These are phyloP conservation scores for Flaveria bidentis DNA, from an alignment of 129 eudicot species.

Conservation along the genomic window DNA sequence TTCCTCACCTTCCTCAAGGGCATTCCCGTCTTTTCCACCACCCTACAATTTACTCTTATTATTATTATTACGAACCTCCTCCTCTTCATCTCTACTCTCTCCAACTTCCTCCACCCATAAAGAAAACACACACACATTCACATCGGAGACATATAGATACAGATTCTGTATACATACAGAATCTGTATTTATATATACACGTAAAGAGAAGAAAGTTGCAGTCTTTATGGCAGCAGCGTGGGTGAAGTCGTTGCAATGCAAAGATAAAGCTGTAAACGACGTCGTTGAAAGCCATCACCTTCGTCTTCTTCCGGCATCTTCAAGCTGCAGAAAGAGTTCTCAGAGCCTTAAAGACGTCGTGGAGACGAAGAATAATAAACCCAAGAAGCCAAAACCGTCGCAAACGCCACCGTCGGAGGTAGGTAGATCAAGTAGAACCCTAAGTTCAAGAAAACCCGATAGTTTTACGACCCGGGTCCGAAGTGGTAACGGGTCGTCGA, in stretches of 20 bases:
- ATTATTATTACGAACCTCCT: constrained; percentile 37
- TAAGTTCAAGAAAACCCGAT: constrained; percentile 47
- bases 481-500: constrained; percentile 9
- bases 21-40: constrained; percentile 19
- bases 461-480: constrained; percentile 29
- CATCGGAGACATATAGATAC: neutral
- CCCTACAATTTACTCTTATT: constrained; percentile 23
- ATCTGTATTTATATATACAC: neutral
- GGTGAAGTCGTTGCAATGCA: constrained; percentile 90
- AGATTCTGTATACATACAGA: neutral
- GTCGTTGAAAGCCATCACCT: constrained; percentile 53
- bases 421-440: constrained; percentile 14
- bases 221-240: constrained; percentile 57
- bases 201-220: no score
- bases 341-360: constrained; percentile 66
- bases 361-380: constrained; percentile 33
- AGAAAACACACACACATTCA: neutral
- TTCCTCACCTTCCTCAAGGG: constrained; percentile 6
- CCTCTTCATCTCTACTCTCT: constrained; percentile 44
- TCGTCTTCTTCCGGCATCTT: constrained; percentile 46
- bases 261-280: constrained; percentile 73
- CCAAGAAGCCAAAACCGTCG: constrained; percentile 42
- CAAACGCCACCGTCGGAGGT: constrained; percentile 2
- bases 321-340: constrained; percentile 67
- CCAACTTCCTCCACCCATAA: constrained; percentile 18